phyloP scores from a whole-genome alignment of 2,329 filamentous ascomycete species.

The Fusarium citri region DNA sequence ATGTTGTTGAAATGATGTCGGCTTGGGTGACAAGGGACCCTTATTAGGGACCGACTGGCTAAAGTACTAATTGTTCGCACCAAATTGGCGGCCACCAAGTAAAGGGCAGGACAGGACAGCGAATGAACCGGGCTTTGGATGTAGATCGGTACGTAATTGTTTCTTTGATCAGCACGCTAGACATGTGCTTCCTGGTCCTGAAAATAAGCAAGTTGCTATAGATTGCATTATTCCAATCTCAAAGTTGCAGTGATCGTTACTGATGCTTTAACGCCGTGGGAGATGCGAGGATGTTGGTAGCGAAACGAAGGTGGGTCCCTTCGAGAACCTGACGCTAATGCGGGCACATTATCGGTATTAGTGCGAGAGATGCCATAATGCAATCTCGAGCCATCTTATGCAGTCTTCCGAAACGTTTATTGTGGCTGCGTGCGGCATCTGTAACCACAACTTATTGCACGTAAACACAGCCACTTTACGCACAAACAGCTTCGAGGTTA shows the following conservation, averaged over 20 bases:
- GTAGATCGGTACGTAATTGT: background rate
- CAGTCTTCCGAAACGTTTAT: constrained; percentile 5
- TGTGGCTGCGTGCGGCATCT: constrained; percentile 29
- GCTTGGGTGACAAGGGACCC: constrained; percentile 41
- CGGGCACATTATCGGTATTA: constrained; percentile 16
- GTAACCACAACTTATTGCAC: background rate
- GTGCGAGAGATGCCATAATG: constrained; percentile 2
- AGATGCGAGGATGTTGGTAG: constrained; percentile 17
- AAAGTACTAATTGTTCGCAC: constrained; percentile 29
- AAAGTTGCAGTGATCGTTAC: constrained; percentile 26
- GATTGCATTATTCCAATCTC: constrained; percentile 15
- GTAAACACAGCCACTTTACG: constrained; percentile 30
- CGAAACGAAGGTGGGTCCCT: constrained; percentile 38
- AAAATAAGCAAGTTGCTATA: constrained; percentile 13
- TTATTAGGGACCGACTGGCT: constrained; percentile 38
- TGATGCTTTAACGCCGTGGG: constrained; percentile 26
- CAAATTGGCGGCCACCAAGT: constrained; percentile 34
- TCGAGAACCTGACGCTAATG: constrained; percentile 26
- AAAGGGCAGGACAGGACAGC: constrained; percentile 10
- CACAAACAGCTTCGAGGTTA: constrained; percentile 3
- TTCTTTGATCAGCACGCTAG: background rate
- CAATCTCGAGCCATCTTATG: constrained; percentile 6
- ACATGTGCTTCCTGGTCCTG: background rate
- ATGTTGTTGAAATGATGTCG: constrained; percentile 40
- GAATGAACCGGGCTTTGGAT: constrained; percentile 19